phyloP scores from a whole-genome alignment of 495 filamentous ascomycete species.

The Cercophora sp. region DNA sequence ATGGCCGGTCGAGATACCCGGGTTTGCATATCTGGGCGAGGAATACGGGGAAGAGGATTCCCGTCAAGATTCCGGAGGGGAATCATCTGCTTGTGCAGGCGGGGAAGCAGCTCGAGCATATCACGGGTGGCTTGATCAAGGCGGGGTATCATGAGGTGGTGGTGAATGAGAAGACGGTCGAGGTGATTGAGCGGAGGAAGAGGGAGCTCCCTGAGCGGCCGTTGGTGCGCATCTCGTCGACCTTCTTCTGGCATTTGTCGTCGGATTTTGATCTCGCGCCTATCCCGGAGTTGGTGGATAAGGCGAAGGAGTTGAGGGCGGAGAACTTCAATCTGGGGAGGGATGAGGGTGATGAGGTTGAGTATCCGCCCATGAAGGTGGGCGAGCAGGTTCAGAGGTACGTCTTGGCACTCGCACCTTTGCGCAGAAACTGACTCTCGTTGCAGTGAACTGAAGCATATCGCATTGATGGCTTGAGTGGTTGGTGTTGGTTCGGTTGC shows the following conservation, averaged over 20 bases:
- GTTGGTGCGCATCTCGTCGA: conserved; percentile 44
- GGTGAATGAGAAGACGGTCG: conserved; percentile 42
- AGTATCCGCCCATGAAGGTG: conserved; percentile 43
- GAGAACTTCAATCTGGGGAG: conserved; percentile 40
- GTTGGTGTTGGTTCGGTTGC: not conserved
- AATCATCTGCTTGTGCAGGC: conserved; percentile 49
- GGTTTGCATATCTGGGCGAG: conserved; percentile 53
- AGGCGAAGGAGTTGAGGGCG: conserved; percentile 34
- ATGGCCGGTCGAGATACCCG: conserved; percentile 51
- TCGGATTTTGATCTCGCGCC: conserved; percentile 44
- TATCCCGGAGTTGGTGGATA: conserved; percentile 33
- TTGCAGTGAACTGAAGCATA: conserved; percentile 38
- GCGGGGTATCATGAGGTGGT: conserved; percentile 53
- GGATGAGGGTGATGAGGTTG: conserved; percentile 43
- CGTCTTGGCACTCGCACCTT: conserved; percentile 19
- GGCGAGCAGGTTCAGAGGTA: conserved; percentile 46
- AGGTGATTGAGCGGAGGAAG: conserved; percentile 32
- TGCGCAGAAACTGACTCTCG: too few species aligned
- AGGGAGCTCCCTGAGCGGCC: conserved; percentile 37
- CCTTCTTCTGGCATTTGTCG: conserved; percentile 49
- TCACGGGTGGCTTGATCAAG: conserved; percentile 49
- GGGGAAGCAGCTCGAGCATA: conserved; percentile 52
- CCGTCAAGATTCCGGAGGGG: conserved; percentile 46
- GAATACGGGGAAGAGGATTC: conserved; percentile 47
- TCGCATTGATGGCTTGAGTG: conserved; percentile 38